Base-by-base conservation (phyloP, 2,329 filamentous ascomycete genomes). In the Colletotrichum eremochloae region DNA sequence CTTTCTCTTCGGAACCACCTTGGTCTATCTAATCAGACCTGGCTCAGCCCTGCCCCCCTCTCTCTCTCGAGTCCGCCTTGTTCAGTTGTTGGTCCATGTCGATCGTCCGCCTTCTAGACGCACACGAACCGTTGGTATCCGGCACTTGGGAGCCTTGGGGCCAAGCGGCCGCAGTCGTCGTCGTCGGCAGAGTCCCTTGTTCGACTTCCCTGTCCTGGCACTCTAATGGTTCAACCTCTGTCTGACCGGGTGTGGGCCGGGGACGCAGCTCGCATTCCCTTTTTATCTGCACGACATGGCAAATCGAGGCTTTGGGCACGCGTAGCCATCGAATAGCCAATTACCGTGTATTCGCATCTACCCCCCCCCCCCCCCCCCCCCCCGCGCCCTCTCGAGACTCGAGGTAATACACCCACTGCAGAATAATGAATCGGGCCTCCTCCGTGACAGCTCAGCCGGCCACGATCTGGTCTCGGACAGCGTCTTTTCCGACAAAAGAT, bases 21-120 rank as follows among this genome's bases (percentile, higher is more conserved):
- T 24, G 9, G 20, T 52, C 11, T 20, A 24, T 52, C 11, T 20
- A 24, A 14, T 6, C 12, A 20, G 18, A 40, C 61, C 53, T 63
- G 14, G 40, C 20, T 58, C 33, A 61, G 38, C 64, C 55, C 67
- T 55, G 7, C 48, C 53, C 20, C 1, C 12, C 40, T 69, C 42
- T 20, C 53, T 15, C n/a, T 55, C 20, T 18, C 44, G 46, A 72
- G 53, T 70, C 55, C 70, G 70, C 70, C 70, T 72, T 72, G 70
- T 70, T 42, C 66, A 69, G 60, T 46, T 61, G 55, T 48, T 70
- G 70, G 70, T 60, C 70, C 69, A 33, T 60, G 65, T 69, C 52
- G 33, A 48, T 53, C 48, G 24, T 48, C 53, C 52, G 48, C 18
- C 20, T 38, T 8, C 57, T 24, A 68, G 68, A 58, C 65, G 44